phyloP scores from a whole-genome alignment of 2,329 filamentous ascomycete genomes.

The Penicillium sp. region DNA sequence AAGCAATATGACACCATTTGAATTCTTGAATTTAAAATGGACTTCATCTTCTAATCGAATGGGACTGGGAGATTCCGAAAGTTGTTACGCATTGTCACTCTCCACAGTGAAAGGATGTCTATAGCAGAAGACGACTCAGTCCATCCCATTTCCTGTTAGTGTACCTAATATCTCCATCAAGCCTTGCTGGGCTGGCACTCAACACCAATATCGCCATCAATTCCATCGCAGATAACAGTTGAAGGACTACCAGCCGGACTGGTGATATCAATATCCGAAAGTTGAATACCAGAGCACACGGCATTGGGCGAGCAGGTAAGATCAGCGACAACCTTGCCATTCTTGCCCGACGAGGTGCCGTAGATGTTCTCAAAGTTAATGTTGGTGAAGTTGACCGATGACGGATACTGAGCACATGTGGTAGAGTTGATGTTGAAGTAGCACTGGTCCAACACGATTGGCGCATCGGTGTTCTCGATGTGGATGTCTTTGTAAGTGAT shows the following conservation, averaged over 20 bases:
- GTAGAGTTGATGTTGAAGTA: constrained; percentile 57
- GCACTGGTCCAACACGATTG: constrained; percentile 59
- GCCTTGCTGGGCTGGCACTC: constrained; percentile 30
- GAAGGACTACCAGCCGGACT: constrained; percentile 47
- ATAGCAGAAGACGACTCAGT: too few species aligned
- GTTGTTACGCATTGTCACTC: neutral
- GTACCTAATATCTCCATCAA: constrained; percentile 4
- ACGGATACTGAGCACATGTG: constrained; percentile 53
- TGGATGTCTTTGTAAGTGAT: constrained; percentile 61
- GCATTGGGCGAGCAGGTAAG: constrained; percentile 57
- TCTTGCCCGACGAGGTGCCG: constrained; percentile 55
- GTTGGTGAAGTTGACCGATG: constrained; percentile 57
- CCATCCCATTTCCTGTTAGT: too few species aligned
- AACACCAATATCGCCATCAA: constrained; percentile 42
- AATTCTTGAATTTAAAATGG: too few species aligned
- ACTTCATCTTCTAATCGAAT: too few species aligned
- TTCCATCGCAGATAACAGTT: constrained; percentile 52
- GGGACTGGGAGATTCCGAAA: too few species aligned
- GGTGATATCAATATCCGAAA: constrained; percentile 54
- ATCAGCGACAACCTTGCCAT: constrained; percentile 53
- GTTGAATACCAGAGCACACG: constrained; percentile 54
- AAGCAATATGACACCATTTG: too few species aligned
- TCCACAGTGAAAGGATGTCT: neutral
- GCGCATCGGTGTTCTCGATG: constrained; percentile 56
- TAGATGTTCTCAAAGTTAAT: constrained; percentile 58